Evolutionary conservation across 176 grass and related monocot genomes (phyloP).

Genomic region (Carex kokanica): DNA sequence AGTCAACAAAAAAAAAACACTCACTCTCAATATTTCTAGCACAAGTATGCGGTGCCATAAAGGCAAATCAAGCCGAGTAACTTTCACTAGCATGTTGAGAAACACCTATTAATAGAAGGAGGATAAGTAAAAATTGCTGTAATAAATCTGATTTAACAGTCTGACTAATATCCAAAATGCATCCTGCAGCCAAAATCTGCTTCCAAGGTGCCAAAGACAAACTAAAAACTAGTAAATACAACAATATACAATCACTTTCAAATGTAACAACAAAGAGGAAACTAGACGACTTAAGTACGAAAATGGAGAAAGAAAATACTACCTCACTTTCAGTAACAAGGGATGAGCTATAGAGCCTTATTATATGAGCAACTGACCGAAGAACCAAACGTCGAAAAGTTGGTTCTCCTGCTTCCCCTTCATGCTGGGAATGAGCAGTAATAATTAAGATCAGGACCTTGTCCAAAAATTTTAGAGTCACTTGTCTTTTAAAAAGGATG

Average conservation of each 20-base stretch:
- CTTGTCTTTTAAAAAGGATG: neutral
- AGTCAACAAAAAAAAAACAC: constrained; percentile 16
- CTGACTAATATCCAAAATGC: constrained; percentile 3
- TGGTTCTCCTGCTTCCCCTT: constrained; percentile 96
- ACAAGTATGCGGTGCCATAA: constrained; percentile 99
- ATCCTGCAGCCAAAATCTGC: neutral
- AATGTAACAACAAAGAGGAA: neutral
- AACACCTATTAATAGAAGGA: constrained; percentile 69
- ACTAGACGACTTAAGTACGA: neutral
- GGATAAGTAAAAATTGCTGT: neutral
- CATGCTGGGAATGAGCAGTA: constrained; percentile 50
- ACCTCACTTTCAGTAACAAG: constrained; percentile 99
- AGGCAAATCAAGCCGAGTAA: constrained; percentile 86
- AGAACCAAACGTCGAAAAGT: constrained; percentile 89
- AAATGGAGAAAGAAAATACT: constrained; percentile 21
- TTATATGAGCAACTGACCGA: constrained; percentile 91
- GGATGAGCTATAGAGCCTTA: constrained; percentile 90
- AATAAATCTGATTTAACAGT: constrained; percentile 7
- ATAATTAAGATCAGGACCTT: constrained; percentile 11
- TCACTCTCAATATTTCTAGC: constrained; percentile 96
- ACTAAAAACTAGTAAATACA: neutral
- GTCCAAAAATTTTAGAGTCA: neutral
- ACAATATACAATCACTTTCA: neutral
- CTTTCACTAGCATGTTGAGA: constrained; percentile 96
- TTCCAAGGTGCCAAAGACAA: neutral